Base-by-base conservation (phyloP, 352 stramenopile genomes). In the Globisporangium nodosum region DNA sequence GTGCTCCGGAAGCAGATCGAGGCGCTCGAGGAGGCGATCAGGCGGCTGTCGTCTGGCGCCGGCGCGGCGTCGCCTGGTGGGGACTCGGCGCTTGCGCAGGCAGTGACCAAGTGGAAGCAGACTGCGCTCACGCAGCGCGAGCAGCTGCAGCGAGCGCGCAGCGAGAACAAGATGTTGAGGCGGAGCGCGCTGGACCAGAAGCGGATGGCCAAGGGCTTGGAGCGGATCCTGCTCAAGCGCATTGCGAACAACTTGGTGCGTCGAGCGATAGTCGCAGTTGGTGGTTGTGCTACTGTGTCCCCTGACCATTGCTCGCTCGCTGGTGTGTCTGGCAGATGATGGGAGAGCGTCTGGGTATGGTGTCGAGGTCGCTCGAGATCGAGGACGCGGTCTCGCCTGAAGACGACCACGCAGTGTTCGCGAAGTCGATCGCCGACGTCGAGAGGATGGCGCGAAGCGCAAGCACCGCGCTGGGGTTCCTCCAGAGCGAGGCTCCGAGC, bases 211-310 rank as follows among this genome's bases (percentile, higher is more conserved):
- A 61, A 60, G 16, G 65, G 56, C 20, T 54, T 74, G 33, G 54
- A 71, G 56, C 57, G 61, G 49, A 59, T 68, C 47, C 49, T 74
- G 6, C 53, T 46, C 18, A 68, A 68, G 33, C 54, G 63, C 31
- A 30, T 49, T 8, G 18, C 20, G 11, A 12, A 49, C 20, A 49
- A 21, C 18, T 5, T 27, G 43, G 43, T 49, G 43, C 18, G 43
- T 49, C 35, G 35, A 9, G n/a, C 12, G 15, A 6, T 48, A 12
- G 2, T 24, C n/a, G 16, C 42, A 49, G 11, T 49, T 27, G n/a
- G 3, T 18, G 7, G 11, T 12, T 11, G 11, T 42, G 9, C 13
- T 18, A 20, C 18, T 7, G 18, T 49, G 11, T 3, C 0, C n/a
- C 16, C 27, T 30, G 7, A 27, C 4, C 31, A 4, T 18, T 16